Evolutionary conservation across 768 basidiomycete species (phyloP).

Genomic region (Lactarius deliciosus): DNA sequence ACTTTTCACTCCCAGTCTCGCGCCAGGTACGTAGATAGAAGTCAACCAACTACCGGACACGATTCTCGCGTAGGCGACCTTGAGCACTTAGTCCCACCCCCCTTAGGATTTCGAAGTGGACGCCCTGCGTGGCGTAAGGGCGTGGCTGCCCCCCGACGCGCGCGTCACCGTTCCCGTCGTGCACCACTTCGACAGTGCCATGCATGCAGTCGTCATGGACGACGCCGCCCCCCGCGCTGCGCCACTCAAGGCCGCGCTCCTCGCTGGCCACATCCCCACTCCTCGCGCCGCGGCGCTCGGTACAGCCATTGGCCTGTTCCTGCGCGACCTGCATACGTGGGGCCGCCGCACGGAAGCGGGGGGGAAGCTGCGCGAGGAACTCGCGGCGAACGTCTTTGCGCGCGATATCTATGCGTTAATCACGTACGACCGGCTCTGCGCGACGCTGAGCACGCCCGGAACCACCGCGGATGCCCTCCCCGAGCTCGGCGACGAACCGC

Average conservation of each 20-base stretch:
- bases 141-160: conserved; percentile 39
- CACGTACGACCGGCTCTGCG: conserved; percentile 47
- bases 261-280: conserved; percentile 35
- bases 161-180: conserved; percentile 51
- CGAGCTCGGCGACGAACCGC: conserved; percentile 41
- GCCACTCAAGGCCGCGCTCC: conserved; percentile 44
- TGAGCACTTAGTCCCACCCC: neutral
- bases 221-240: conserved; percentile 48
- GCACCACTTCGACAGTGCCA: conserved; percentile 49
- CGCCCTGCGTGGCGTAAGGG: conserved; percentile 48
- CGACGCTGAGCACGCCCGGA: conserved; percentile 27
- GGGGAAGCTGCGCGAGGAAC: neutral
- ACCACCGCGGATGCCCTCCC: neutral
- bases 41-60: neutral
- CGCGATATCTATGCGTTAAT: conserved; percentile 42
- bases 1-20: conserved; percentile 40
- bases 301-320: conserved; percentile 51
- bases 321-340: conserved; percentile 53
- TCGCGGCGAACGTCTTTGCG: conserved; percentile 38
- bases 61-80: neutral
- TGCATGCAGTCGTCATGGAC: conserved; percentile 59
- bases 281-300: conserved; percentile 48
- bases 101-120: conserved; percentile 45
- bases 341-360: conserved; percentile 33
- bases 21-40: conserved; percentile 49